phyloP scores from a whole-genome alignment of 805 yeast genomes.

The Suhomyces canberraensis region DNA sequence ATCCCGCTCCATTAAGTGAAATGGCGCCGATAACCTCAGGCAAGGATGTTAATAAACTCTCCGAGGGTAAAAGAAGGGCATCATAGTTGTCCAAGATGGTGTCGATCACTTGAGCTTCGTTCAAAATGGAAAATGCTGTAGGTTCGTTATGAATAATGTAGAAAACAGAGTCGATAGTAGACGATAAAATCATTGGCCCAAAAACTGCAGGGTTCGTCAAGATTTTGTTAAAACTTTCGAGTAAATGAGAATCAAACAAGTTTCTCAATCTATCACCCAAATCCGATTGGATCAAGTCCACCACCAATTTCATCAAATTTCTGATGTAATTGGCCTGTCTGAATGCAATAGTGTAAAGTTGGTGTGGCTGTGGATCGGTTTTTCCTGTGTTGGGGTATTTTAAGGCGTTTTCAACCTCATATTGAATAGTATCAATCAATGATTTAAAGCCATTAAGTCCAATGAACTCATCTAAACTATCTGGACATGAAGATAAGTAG shows the following conservation, averaged over 20 bases:
- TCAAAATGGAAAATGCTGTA: conserved; percentile 75
- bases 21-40: conserved; percentile 82
- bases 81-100: conserved; percentile 58
- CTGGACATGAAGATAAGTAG: conserved; percentile 42
- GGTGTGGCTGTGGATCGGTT: neutral
- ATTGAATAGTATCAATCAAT: conserved; percentile 56
- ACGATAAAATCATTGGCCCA: conserved; percentile 63
- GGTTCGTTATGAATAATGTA: conserved; percentile 86
- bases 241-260: conserved; percentile 79
- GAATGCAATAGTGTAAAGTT: conserved; percentile 38
- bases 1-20: conserved; percentile 71
- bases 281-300: conserved; percentile 64
- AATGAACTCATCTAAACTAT: conserved; percentile 60
- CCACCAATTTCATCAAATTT: conserved; percentile 59
- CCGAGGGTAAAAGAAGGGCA: conserved; percentile 52
- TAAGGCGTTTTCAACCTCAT: conserved; percentile 64
- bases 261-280: conserved; percentile 83
- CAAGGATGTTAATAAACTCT: conserved; percentile 56
- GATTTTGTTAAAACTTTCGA: conserved; percentile 57
- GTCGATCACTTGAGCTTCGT: conserved; percentile 73
- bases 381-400: conserved; percentile 51
- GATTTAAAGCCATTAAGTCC: conserved; percentile 62
- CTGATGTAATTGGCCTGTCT: conserved; percentile 51
- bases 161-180: conserved; percentile 61
- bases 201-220: conserved; percentile 55